Evolutionary conservation across 2,329 filamentous ascomycete genomes (phyloP).

Genomic region (Ramularia endophylla): DNA sequence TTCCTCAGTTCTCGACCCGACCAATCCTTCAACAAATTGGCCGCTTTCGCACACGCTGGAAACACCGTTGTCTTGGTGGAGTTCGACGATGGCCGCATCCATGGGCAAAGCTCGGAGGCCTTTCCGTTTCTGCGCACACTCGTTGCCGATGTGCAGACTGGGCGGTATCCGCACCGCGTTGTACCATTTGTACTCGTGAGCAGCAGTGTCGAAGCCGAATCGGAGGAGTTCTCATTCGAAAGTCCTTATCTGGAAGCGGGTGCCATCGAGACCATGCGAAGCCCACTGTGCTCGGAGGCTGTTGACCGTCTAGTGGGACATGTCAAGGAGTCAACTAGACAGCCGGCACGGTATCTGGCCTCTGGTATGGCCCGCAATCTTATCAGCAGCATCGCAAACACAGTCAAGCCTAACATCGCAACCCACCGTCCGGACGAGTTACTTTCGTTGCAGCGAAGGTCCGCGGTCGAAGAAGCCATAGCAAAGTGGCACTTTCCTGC

Average conservation of each 20-base stretch:
- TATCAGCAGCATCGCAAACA: constrained; percentile 23
- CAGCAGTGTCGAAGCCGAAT: constrained; percentile 5
- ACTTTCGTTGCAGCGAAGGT: constrained; percentile 55
- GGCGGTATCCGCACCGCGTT: constrained; percentile 24
- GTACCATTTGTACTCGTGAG: constrained; percentile 26
- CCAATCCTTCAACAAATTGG: constrained; percentile 23
- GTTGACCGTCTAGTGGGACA: constrained; percentile 27
- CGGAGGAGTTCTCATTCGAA: constrained; percentile 9
- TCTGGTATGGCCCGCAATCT: constrained; percentile 28
- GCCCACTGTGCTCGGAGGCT: constrained; percentile 63
- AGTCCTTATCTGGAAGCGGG: constrained; percentile 71
- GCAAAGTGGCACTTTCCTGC: constrained; percentile 84
- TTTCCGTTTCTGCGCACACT: constrained; percentile 22
- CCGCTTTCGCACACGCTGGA: constrained; percentile 17
- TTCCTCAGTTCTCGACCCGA: constrained; percentile 24
- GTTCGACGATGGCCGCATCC: constrained; percentile 7
- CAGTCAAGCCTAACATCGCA: constrained; percentile 15
- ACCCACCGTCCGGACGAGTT: constrained; percentile 52
- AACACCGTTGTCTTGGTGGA: constrained; percentile 28
- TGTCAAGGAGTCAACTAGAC: constrained; percentile 24
- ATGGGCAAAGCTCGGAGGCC: constrained; percentile 9
- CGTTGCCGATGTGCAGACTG: constrained; percentile 20
- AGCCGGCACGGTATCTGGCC: constrained; percentile 23
- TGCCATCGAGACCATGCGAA: constrained; percentile 77
- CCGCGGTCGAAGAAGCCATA: constrained; percentile 60